Evolutionary conservation across 2,329 filamentous ascomycete genomes (phyloP).

Genomic region (Colletotrichum acutatum): DNA sequence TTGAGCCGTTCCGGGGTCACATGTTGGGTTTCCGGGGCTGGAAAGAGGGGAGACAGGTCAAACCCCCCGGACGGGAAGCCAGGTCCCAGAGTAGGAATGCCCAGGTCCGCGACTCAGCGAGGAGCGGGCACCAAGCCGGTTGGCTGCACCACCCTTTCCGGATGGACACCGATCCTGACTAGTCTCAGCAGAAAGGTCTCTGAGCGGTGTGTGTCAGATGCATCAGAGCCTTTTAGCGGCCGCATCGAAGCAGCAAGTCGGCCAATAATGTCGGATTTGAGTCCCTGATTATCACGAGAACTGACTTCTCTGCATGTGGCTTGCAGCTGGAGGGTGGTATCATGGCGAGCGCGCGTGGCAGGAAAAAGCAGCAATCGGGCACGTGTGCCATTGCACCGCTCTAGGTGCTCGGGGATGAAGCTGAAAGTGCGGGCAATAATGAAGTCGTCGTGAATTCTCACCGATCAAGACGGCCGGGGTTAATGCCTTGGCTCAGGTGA

Average conservation of each 20-base stretch:
- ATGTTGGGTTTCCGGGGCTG: not conserved
- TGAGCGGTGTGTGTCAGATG: conserved; percentile 36
- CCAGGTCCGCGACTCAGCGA: not conserved
- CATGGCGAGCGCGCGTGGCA: conserved; percentile 19
- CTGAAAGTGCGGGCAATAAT: conserved; percentile 7
- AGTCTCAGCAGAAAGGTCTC: conserved; percentile 32
- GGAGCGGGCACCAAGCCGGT: conserved; percentile 9
- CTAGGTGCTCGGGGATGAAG: conserved; percentile 1
- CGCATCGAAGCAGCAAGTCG: conserved; percentile 4
- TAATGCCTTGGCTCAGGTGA: conserved; percentile 13
- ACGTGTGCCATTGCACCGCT: conserved; percentile 18
- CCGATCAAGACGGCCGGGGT: not conserved
- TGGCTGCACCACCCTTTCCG: conserved; percentile 4
- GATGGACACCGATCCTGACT: conserved; percentile 11
- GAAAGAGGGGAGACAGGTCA: not conserved
- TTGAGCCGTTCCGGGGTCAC: not conserved
- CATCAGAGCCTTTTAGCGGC: conserved; percentile 31
- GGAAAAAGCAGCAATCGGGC: conserved; percentile 24
- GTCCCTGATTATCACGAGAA: conserved; percentile 26
- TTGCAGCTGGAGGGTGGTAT: conserved; percentile 33
- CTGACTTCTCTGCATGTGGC: conserved; percentile 31
- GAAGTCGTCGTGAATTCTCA: conserved; percentile 20
- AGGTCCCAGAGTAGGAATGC: not conserved
- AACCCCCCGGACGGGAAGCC: not conserved
- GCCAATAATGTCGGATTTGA: not conserved